Base-by-base conservation (phyloP, 2,329 filamentous ascomycete genomes). In the Colletotrichum tofieldiae region DNA sequence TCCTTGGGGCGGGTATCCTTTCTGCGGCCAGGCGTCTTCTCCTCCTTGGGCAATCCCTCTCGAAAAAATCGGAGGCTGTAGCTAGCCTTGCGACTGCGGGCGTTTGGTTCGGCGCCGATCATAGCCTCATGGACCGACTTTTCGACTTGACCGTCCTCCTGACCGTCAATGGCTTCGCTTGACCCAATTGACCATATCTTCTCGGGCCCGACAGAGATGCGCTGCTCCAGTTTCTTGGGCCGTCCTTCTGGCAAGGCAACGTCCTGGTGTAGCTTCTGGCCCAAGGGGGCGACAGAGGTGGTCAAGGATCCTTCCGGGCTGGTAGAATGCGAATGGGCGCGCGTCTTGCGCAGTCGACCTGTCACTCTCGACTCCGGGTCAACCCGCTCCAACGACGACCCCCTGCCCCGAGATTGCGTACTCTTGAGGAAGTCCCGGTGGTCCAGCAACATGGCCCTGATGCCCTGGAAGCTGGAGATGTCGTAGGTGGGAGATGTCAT, bases 21-120 rank as follows among this genome's bases (percentile, higher is more conserved):
- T 75, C 86, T 88, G 75, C 87, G 88, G 37, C 59, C 45, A 5
- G 61, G 61, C 52, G 81, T 78, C 77, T 88, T 88, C 55, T 92
- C 89, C 65, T 91, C 88, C 3, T 80, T 78, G n/a, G 89, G 89
- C 23, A 92, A 81, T 43, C 89, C 90, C 79, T 92, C 90, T 73
- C 90, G 91, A 83, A 93, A 93, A 76, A 92, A 91, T 2, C 91
- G 86, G 70, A 93, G 82, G 75, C 89, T 91, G 79, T 92, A 90
- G 76, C 90, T 92, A 49, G 91, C 88, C 80, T 92, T 93, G 75
- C 91, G 88, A 77, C 90, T 93, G 65, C 91, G 88, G 56, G 88
- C 88, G 76, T 89, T 91, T 52, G 85, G 89, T 76, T 92, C 90
- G n/a, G 88, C 83, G 2, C 90, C 89, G 23, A 88, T 86, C 77